These are phyloP conservation scores for Monilinia laxa DNA, from an alignment of 2,329 filamentous ascomycete genomes.

Conservation along the genomic window DNA sequence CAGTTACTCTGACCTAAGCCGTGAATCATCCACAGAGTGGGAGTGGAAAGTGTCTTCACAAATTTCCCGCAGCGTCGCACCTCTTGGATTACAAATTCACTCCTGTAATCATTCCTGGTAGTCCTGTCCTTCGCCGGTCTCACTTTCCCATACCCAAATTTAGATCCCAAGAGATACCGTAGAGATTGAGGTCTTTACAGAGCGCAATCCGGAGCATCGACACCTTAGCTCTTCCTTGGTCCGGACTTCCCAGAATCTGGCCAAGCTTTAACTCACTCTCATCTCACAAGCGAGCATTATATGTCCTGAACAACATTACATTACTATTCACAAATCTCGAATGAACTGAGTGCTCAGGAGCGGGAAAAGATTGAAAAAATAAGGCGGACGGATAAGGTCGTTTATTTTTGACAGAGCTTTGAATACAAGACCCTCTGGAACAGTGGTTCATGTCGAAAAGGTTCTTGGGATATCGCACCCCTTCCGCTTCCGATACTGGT, in stretches of 20 bases:
- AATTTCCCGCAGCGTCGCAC: conserved; percentile 15
- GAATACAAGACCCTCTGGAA: conserved; percentile 8
- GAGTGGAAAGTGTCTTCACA: conserved; percentile 7
- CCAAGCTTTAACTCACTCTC: conserved; percentile 5
- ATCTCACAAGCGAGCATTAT: conserved; percentile 6
- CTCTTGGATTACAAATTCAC: conserved; percentile 5
- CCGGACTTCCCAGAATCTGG: conserved; percentile 19
- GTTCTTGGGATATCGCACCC: conserved; percentile 28
- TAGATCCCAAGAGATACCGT: conserved; percentile 15
- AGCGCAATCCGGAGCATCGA: conserved; percentile 17
- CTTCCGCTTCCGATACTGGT: conserved; percentile 13
- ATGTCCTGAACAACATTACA: not conserved
- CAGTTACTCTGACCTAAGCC: conserved; percentile 21
- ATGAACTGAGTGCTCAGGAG: not conserved
- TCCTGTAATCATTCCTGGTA: conserved; percentile 1
- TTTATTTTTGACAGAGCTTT: conserved; percentile 2
- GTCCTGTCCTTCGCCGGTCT: conserved; percentile 16
- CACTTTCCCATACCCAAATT: conserved; percentile 11
- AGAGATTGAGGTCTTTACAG: conserved; percentile 14
- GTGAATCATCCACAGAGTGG: conserved; percentile 14
- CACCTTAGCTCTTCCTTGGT: conserved; percentile 19
- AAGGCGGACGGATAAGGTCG: not conserved
- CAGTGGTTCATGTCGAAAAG: conserved; percentile 36
- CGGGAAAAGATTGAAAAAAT: not conserved
- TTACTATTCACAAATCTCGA: conserved; percentile 2